phyloP scores from a whole-genome alignment of 164 flowering plant genomes.

The Akebia trifoliata region DNA sequence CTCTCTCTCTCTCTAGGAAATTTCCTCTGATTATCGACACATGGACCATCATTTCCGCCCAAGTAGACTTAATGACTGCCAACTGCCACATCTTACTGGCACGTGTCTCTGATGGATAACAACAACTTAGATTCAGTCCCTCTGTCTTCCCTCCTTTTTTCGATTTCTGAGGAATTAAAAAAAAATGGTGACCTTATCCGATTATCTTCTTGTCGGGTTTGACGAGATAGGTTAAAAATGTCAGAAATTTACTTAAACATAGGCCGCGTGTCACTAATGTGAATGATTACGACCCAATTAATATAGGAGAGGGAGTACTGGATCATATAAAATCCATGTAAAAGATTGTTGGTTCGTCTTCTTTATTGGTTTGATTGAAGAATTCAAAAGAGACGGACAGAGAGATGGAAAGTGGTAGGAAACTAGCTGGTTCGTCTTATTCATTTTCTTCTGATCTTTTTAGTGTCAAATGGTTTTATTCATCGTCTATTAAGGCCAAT shows the following conservation, averaged over 20 bases:
- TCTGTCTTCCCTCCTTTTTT: not conserved
- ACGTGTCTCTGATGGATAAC: conserved; percentile 3
- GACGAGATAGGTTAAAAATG: no score
- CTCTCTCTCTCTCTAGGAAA: not conserved
- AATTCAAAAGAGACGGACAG: conserved; percentile 11
- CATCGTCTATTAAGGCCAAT: conserved; percentile 2
- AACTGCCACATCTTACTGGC: not conserved
- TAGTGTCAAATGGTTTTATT: conserved; percentile 31
- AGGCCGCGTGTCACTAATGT: no score
- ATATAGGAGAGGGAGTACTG: not conserved
- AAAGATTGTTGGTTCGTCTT: no score
- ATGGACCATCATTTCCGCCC: not conserved
- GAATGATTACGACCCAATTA: no score
- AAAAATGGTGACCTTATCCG: not conserved
- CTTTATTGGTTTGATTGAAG: conserved; percentile 7
- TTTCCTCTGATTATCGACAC: not conserved
- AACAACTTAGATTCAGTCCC: no score
- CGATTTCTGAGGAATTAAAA: no score
- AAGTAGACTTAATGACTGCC: not conserved
- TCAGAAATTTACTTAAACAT: no score
- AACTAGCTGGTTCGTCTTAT: conserved; percentile 32
- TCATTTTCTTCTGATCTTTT: conserved; percentile 54
- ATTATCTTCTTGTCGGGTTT: no score
- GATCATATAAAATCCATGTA: not conserved
- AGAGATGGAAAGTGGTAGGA: conserved; percentile 46